Evolutionary conservation across 2,329 filamentous ascomycete genomes (phyloP), one percentile per base, ranked within the genome.

Genomic region (Stemphylium lycopersici): DNA sequence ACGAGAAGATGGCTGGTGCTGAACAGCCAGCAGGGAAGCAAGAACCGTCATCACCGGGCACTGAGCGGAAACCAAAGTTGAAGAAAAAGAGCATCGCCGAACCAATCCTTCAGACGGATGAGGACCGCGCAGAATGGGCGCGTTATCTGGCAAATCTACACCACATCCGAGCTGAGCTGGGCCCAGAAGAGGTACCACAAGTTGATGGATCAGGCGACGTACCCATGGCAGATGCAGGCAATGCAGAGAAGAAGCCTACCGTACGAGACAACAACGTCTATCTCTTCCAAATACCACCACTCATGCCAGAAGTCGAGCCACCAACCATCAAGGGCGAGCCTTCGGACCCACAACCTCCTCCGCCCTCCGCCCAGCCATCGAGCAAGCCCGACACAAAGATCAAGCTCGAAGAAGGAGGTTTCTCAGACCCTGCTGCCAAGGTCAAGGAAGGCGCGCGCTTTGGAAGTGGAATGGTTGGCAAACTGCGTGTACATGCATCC

Each of bases 241-340:
- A 47, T 10, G 39, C 55, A 18, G 54, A 48, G 15, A 65, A 63
- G 24, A 67, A 66, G 45, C 47, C 57, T 6, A 68, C 59, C 65
- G 76, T 67, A 1, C 63, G 79, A 76, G 74, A 81, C 32, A 81
- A 85, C 48, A 80, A 82, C 52, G 78, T 86, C 48, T 87, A 87
- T 68, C 77, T 87, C 46, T 84, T 88, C 69, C 86, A 88, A 69
- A 82, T 88, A 63, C 86, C 86, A 11, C 84, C 86, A 0, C 78
- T 86, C 53, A 81, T 87, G 3, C 86, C 86, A 4, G 81, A 83
- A 54, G 79, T 88, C 20, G 62, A 77, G 32, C 66, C 79, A 8
- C 74, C 79, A 1, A 66, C 65, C 12, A 61, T 72, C 47, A 73
- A 74, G 47, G 64, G 70, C 22, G 70, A 75, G 37, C 49, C 61